Percentiles rank a stretch among this genome's conserved stretches.
Conservation (phyloP, 441 rosid genomes). For the Biscutella laevigata region DNA sequence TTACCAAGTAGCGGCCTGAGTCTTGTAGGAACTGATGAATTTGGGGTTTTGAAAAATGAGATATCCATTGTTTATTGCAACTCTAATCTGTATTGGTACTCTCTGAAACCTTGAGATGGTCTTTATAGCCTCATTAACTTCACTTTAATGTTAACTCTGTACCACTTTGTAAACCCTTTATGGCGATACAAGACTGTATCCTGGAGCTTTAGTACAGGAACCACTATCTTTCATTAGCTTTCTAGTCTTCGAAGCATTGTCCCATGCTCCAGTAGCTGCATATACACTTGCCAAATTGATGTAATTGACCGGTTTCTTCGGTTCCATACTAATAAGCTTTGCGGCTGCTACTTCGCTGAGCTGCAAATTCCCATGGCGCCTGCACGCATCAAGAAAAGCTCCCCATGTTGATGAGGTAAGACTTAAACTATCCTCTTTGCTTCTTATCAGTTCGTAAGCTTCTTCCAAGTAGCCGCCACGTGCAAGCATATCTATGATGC, state of each 20-base stretch:
- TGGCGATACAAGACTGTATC: slow-evolving; percentile 40
- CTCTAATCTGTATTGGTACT: neutral
- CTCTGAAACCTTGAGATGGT: slow-evolving; percentile 15
- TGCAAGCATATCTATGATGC: slow-evolving; percentile 60
- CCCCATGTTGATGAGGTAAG: slow-evolving; percentile 56
- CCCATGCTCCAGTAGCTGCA: slow-evolving; percentile 62
- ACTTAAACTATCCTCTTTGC: slow-evolving; percentile 29
- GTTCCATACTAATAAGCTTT: slow-evolving; percentile 45
- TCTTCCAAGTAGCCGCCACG: slow-evolving; percentile 58
- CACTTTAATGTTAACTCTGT: neutral
- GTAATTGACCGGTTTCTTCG: slow-evolving; percentile 48
- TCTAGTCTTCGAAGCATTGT: slow-evolving; percentile 36
- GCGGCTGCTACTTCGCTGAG: slow-evolving; percentile 50
- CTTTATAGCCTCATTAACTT: neutral
- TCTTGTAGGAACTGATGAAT: slow-evolving; percentile 10
- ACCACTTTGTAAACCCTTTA: neutral
- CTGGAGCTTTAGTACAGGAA: slow-evolving; percentile 40
- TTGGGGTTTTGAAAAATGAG: slow-evolving; percentile 1
- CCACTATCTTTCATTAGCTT: slow-evolving; percentile 40
- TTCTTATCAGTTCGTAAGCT: slow-evolving; percentile 43
- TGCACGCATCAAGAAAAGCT: slow-evolving; percentile 66
- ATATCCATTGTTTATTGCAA: slow-evolving; percentile 5
- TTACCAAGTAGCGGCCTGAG: slow-evolving; percentile 17
- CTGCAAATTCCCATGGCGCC: slow-evolving; percentile 33
- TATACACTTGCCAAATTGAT: slow-evolving; percentile 46